phyloP scores from a whole-genome alignment of 257 asterid species.

The Ligustrum vulgare region DNA sequence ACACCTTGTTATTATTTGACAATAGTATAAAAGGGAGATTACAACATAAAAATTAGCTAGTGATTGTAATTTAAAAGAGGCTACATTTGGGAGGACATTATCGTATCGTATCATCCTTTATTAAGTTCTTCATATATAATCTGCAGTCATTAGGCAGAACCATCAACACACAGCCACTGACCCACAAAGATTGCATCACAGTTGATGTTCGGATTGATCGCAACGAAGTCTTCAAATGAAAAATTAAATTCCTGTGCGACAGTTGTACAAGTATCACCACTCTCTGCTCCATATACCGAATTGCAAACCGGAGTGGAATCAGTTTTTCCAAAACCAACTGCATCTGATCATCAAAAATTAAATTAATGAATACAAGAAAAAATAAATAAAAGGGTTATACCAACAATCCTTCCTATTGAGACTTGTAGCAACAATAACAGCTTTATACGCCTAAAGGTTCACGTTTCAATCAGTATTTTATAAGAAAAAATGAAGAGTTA shows the following conservation, averaged over 20 bases:
- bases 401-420: too few species aligned
- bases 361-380: background rate
- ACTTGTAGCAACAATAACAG: too few species aligned
- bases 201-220: conserved; percentile 34
- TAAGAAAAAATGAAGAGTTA: too few species aligned
- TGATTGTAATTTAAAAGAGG: background rate
- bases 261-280: conserved; percentile 28
- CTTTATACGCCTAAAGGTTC: too few species aligned
- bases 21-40: background rate
- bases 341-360: background rate
- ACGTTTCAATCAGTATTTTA: too few species aligned
- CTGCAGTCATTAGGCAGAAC: conserved; percentile 8
- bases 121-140: background rate
- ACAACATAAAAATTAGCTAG: background rate
- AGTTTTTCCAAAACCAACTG: conserved; percentile 21
- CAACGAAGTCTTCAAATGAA: background rate
- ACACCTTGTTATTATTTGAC: background rate
- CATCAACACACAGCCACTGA: conserved; percentile 37
- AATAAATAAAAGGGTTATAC: too few species aligned
- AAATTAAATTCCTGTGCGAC: conserved; percentile 10
- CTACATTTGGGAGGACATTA: background rate
- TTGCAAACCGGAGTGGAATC: conserved; percentile 7
- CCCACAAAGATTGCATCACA: conserved; percentile 29
- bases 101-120: background rate
- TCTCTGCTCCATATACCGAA: conserved; percentile 19